These are phyloP conservation scores for Paratinospora sagittata DNA, from an alignment of 164 flowering plant species.

Conservation along the genomic window DNA sequence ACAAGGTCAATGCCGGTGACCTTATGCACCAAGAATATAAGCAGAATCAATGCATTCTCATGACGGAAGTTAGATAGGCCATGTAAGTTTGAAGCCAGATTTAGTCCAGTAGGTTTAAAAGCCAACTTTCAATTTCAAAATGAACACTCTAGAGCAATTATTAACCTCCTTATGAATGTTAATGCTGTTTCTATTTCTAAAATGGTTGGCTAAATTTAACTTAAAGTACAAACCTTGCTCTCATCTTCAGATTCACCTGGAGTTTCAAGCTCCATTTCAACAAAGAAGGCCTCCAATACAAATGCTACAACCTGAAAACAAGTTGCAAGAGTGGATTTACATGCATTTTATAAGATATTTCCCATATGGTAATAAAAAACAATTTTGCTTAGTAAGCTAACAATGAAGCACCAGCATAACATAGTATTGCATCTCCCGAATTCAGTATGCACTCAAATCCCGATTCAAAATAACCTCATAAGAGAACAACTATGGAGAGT, in stretches of 20 bases:
- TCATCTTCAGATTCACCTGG: conserved; percentile 35
- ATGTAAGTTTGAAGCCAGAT: neutral
- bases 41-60: neutral
- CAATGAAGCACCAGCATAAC: neutral
- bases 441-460: neutral
- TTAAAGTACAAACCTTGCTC: conserved; percentile 38
- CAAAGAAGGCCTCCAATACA: conserved; percentile 95
- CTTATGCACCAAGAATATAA: neutral
- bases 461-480: neutral
- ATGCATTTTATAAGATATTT: no score
- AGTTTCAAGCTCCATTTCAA: conserved; percentile 75
- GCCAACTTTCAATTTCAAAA: neutral
- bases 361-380: no score
- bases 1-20: neutral
- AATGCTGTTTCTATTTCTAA: neutral
- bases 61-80: neutral
- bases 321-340: neutral
- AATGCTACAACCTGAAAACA: conserved; percentile 78
- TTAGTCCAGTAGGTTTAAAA: neutral
- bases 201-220: neutral
- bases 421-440: neutral
- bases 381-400: neutral
- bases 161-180: no score
- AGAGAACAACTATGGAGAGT: no score
- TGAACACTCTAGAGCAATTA: neutral